Conservation (phyloP, 495 filamentous ascomycete genomes). For the Podospora pseudopauciseta region DNA sequence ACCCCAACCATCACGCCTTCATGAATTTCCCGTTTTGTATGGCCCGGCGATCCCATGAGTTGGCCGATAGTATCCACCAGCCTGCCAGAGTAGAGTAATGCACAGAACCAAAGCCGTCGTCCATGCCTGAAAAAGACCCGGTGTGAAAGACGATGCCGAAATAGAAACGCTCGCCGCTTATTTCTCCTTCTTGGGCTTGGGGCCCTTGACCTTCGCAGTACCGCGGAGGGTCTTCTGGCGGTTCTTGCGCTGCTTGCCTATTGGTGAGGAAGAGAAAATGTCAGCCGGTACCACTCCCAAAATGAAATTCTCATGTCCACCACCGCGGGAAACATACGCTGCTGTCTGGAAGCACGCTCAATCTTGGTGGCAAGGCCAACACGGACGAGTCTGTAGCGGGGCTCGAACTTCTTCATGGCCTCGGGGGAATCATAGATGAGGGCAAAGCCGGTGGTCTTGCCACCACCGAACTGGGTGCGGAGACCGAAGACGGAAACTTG, state of each 20-base stretch:
- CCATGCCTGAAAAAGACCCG: slow-evolving; percentile 28
- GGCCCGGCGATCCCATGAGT: slow-evolving; percentile 20
- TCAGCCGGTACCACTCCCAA: slow-evolving; percentile 30
- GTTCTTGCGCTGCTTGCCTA: slow-evolving; percentile 99
- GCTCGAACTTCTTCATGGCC: slow-evolving; percentile 99
- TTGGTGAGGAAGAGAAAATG: slow-evolving; percentile 28
- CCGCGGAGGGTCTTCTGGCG: slow-evolving; percentile 96
- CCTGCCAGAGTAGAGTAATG: slow-evolving; percentile 30
- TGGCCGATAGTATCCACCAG: slow-evolving; percentile 27
- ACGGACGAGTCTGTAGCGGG: slow-evolving; percentile 91
- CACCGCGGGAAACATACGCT: slow-evolving; percentile 68
- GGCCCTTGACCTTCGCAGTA: slow-evolving; percentile 84
- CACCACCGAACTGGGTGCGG: slow-evolving; percentile 97
- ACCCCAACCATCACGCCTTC: slow-evolving; percentile 36
- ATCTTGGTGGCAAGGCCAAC: slow-evolving; percentile 87
- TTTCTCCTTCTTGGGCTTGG: slow-evolving; percentile 75
- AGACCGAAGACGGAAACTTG: slow-evolving; percentile 96
- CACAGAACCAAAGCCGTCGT: slow-evolving; percentile 35
- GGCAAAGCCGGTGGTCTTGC: slow-evolving; percentile 98
- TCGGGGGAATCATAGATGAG: slow-evolving; percentile 96
- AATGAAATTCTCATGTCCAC: not conserved
- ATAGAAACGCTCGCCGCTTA: slow-evolving; percentile 36
- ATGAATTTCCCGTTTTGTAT: slow-evolving; percentile 26
- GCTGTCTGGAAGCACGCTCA: slow-evolving; percentile 95
- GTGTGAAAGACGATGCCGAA: slow-evolving; percentile 30